Conservation (phyloP, 1,284 basidiomycete species). For the Ustanciosporium gigantosporum region DNA sequence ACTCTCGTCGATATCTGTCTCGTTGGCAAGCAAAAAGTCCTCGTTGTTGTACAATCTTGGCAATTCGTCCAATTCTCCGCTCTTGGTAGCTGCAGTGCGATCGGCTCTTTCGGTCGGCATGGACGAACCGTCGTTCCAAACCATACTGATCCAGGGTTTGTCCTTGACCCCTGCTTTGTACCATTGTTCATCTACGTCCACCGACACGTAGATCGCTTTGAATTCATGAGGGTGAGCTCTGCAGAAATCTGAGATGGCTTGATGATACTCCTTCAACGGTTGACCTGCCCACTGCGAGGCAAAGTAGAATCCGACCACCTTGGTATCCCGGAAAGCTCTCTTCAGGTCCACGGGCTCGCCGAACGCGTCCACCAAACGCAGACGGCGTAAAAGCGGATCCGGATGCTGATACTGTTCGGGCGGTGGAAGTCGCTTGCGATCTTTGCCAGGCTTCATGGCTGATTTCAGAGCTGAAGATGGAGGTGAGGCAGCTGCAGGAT, state of each 20-base stretch:
- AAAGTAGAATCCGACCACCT: constrained; percentile 62
- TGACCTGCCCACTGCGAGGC: constrained; percentile 55
- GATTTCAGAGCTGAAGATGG: constrained; percentile 47
- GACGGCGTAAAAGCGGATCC: constrained; percentile 59
- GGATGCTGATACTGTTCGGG: constrained; percentile 58
- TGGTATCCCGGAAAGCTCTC: constrained; percentile 54
- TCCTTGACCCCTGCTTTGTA: constrained; percentile 56
- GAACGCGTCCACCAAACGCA: constrained; percentile 56
- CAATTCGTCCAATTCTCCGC: constrained; percentile 18
- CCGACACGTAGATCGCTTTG: constrained; percentile 60
- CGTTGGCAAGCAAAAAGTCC: constrained; percentile 61
- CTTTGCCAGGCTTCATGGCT: constrained; percentile 52
- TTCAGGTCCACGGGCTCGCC: constrained; percentile 56
- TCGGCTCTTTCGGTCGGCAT: constrained; percentile 28
- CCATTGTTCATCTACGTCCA: constrained; percentile 58
- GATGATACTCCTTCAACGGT: constrained; percentile 47
- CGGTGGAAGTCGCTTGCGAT: constrained; percentile 50
- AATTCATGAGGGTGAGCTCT: constrained; percentile 55
- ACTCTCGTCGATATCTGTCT: constrained; percentile 60
- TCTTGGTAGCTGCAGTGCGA: constrained; percentile 10
- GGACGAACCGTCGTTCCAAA: constrained; percentile 62
- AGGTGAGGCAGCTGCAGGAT: constrained; percentile 10
- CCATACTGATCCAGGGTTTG: constrained; percentile 60
- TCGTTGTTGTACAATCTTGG: constrained; percentile 52
- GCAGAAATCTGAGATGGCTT: constrained; percentile 52